Conservation (phyloP, 331 rosid species). For the Erythrophleum ivorense region DNA sequence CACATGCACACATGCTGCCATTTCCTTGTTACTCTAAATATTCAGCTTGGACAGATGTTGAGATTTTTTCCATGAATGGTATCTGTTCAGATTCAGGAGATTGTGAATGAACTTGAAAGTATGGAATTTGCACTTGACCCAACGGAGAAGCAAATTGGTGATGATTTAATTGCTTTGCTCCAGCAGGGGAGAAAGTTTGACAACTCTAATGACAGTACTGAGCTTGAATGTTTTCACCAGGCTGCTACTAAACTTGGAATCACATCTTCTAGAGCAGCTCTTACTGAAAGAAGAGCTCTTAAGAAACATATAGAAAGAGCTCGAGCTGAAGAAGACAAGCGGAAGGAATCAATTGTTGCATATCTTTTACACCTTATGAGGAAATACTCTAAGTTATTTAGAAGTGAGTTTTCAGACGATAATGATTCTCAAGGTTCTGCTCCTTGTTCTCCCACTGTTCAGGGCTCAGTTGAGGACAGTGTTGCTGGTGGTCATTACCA, state of each 20-base stretch:
- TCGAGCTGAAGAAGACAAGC: conserved; percentile 90
- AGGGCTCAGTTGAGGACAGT: conserved; percentile 65
- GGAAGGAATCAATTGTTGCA: conserved; percentile 95
- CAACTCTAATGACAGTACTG: conserved; percentile 66
- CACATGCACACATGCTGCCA: neutral
- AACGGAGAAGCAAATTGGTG: conserved; percentile 88
- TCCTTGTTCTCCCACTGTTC: conserved; percentile 95
- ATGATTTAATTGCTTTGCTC: conserved; percentile 78
- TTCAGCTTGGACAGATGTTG: conserved; percentile 29
- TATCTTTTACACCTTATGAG: conserved; percentile 94
- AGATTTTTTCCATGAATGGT: conserved; percentile 21
- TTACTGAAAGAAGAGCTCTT: conserved; percentile 93
- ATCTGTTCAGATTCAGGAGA: conserved; percentile 70
- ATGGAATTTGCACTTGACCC: conserved; percentile 79
- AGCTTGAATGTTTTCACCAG: conserved; percentile 94
- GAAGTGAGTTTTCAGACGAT: conserved; percentile 88
- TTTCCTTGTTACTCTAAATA: conserved; percentile 20
- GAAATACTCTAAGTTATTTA: conserved; percentile 91
- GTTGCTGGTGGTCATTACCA: conserved; percentile 59
- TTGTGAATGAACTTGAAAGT: conserved; percentile 68
- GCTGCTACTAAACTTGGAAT: conserved; percentile 93
- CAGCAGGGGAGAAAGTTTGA: conserved; percentile 87
- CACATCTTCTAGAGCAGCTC: conserved; percentile 94
- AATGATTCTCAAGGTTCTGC: conserved; percentile 95
- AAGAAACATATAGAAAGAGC: conserved; percentile 92